Conservation (phyloP, 2,329 filamentous ascomycete species). For the Hymenoscyphus fraxineus region DNA sequence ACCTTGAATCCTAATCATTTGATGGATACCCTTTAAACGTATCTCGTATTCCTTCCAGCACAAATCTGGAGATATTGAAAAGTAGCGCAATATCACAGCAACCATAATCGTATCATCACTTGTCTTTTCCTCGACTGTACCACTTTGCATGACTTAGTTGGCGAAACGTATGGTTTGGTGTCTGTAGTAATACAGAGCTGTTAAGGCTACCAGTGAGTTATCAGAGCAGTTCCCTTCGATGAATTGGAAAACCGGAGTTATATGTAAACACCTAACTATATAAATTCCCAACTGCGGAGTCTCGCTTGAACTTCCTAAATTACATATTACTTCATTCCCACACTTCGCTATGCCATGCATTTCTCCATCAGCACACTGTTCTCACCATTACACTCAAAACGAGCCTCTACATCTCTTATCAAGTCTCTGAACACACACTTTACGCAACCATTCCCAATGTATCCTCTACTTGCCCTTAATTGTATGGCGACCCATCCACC, state of each 20-base stretch:
- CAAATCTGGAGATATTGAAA: slow-evolving; percentile 16
- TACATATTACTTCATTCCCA: background rate
- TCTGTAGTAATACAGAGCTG: slow-evolving; percentile 22
- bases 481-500: background rate
- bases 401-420: background rate
- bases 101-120: slow-evolving; percentile 27
- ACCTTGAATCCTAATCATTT: slow-evolving; percentile 24
- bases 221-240: background rate
- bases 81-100: slow-evolving; percentile 23
- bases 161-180: slow-evolving; percentile 23
- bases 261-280: background rate
- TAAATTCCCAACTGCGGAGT: background rate
- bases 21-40: slow-evolving; percentile 25
- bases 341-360: background rate
- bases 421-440: background rate
- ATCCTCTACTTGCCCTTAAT: background rate
- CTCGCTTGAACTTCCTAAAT: background rate
- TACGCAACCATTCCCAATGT: background rate
- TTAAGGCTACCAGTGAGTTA: slow-evolving; percentile 10
- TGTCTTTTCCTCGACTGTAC: slow-evolving; percentile 11
- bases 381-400: background rate
- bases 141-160: slow-evolving; percentile 20
- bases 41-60: slow-evolving; percentile 23
- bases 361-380: background rate
- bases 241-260: background rate